Base-by-base conservation (phyloP, 73 alveolate species). In the Uronychia binucleata region DNA sequence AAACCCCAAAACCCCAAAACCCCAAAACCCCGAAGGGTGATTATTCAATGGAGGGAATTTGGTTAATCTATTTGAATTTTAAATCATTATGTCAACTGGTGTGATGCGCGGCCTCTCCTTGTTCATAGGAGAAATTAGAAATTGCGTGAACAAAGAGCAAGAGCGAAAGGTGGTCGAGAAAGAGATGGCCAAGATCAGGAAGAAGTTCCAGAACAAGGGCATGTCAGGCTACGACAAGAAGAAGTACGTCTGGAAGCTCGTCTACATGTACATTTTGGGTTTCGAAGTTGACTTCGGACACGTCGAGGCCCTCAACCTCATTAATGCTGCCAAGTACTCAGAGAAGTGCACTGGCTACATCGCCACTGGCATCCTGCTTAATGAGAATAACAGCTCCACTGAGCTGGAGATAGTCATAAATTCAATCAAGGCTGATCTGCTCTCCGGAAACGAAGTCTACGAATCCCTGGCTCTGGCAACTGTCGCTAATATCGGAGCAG, bases 301-400 rank as follows among this genome's bases (percentile, higher is more conserved):
- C 79, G 92, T 87, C 82, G 98, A 96, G 91, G 95, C 99, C 57
- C 94, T 97, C 75, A 96, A 94, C 88, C 92, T 98, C 77, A 97
- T 98, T 57, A 96, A 96, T 80, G 96, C 99, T 28, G 84, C 97
- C 13, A 98, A 98, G 94, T 97, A 92, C 89, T 85, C 98, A 75
- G 99, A 98, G 89, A 98, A 98, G 87, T 95, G 97, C 93, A 96
- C 99, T 77, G 99, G 99, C 35, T 98, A 98, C 85, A 96, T 98
- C 35, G 99, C 99, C 27, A 97, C 98, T 75, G 95, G 98, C 58
- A 91, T 98, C 19, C 91, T 98, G 92, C 96, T 98, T 79, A 95
- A 93, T 79, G 99, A 98, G 77, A 90, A 87, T 33, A 95, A 95
- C 79, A 85, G 95, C n/a, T 95, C 90, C 76, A 88, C 81, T 59